Base-by-base conservation (phyloP, 164 flowering plant species). In the Nymphaea colorata region DNA sequence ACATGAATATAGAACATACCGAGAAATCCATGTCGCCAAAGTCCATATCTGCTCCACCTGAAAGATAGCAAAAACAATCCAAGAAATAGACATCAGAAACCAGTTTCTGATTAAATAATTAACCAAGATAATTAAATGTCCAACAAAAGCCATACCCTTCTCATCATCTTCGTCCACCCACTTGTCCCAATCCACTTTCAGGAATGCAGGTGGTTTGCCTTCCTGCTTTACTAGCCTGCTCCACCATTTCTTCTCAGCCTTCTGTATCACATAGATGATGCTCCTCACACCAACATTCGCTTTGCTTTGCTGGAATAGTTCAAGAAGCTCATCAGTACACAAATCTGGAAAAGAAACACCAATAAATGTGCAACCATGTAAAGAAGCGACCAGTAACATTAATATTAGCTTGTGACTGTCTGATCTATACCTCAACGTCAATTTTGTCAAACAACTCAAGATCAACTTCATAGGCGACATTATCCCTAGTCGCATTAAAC, bases 101-200 rank as follows among this genome's bases (percentile, higher is more conserved):
- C 25, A 61, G 10, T 6, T 41, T 61, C 36, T 25, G 0, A 25
- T 25, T 0, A 25, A 61, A 17, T 61, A 12, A 4, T 4, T 7
- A 61, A 17, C n/a, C 14, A 61, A 17, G 8, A 41, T 61, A 17
- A 61, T 6, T 17, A 17, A 41, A 55, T 16, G 16, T 55, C 59
- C 16, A 11, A 4, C 7, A 44, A 69, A 4, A 25, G 68, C 73
- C 65, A 45, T 75, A 67, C 82, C 87, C 5, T 72, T 71, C 69
- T 83, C 89, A 53, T 89, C 93, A 44, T 87, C 96, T 75, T 83
- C 93, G 76, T 89, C 91, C 44, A 85, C 79, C 96, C 96, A 89
- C 71, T 84, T 87, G 63, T 86, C 89, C 91, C 91, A 89, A 68
- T 89, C 93, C 72, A 85, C 88, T 70, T 85, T 83, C 67, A 89